phyloP scores from a whole-genome alignment of 805 yeast species.

The Ogataea thermomethanolica region DNA sequence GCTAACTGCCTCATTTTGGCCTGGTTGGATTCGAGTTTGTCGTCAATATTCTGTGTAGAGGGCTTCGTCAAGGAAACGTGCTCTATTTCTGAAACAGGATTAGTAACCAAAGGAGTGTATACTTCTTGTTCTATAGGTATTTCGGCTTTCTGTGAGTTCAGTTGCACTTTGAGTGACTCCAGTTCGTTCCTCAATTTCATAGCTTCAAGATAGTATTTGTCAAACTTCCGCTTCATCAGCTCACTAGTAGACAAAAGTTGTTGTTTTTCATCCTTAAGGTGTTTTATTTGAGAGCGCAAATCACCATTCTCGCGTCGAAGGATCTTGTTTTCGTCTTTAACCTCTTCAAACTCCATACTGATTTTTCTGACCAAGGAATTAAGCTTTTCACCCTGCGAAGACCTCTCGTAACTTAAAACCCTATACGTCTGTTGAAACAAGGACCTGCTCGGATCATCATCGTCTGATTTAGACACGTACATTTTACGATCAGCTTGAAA shows the following conservation, averaged over 20 bases:
- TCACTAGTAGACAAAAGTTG: slow-evolving; percentile 9
- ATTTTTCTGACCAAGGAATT: slow-evolving; percentile 13
- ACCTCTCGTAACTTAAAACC: slow-evolving; percentile 13
- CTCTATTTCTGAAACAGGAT: neutral
- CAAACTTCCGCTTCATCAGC: slow-evolving; percentile 16
- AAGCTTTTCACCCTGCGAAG: slow-evolving; percentile 15
- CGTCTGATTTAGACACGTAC: slow-evolving; percentile 7
- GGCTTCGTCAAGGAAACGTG: neutral
- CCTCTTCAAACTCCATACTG: slow-evolving; percentile 10
- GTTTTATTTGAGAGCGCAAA: slow-evolving; percentile 1
- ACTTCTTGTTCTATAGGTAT: too few species aligned
- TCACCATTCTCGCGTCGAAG: slow-evolving; percentile 6
- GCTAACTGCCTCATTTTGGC: slow-evolving; percentile 10
- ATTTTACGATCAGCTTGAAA: slow-evolving; percentile 20
- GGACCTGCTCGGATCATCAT: slow-evolving; percentile 16
- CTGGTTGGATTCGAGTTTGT: slow-evolving; percentile 8
- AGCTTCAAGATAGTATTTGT: slow-evolving; percentile 18
- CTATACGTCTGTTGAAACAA: slow-evolving; percentile 19
- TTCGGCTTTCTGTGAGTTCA: too few species aligned
- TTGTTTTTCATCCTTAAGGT: slow-evolving; percentile 9
- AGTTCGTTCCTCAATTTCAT: slow-evolving; percentile 11
- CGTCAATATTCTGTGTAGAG: slow-evolving; percentile 3
- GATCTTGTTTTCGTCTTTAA: slow-evolving; percentile 7
- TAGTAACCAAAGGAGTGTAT: too few species aligned
- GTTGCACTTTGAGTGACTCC: neutral